phyloP scores from a whole-genome alignment of 2,329 filamentous ascomycete species.

The Claviceps paspali region DNA sequence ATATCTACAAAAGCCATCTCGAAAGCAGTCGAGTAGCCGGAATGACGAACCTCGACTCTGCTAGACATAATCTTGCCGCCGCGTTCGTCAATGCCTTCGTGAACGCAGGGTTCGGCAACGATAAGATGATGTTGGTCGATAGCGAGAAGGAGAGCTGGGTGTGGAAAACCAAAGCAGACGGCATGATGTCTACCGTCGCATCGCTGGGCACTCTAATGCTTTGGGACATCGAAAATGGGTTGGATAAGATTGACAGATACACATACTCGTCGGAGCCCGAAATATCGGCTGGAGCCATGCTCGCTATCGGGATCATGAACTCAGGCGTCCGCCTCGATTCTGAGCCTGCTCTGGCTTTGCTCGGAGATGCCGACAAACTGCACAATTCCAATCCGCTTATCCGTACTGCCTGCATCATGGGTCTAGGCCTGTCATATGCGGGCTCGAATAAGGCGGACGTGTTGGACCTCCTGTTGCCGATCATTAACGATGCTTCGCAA shows the following conservation, averaged over 20 bases:
- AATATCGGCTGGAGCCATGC: conserved; percentile 80
- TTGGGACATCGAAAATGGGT: conserved; percentile 83
- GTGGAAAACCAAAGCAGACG: conserved; percentile 98
- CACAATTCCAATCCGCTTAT: conserved; percentile 64
- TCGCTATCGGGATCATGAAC: conserved; percentile 92
- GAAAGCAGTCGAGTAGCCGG: conserved; percentile 89
- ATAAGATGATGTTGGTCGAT: conserved; percentile 94
- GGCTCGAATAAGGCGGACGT: conserved; percentile 85
- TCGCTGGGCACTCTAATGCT: conserved; percentile 82
- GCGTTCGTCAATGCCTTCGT: conserved; percentile 95
- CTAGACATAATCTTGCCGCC: conserved; percentile 86
- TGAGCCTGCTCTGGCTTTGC: conserved; percentile 75
- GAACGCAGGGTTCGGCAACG: conserved; percentile 86
- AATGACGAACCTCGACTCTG: conserved; percentile 88
- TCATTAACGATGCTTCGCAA: conserved; percentile 68
- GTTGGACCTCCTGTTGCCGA: conserved; percentile 70
- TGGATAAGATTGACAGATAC: conserved; percentile 91
- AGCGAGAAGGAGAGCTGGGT: conserved; percentile 88
- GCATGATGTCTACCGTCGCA: conserved; percentile 91
- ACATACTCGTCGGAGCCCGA: conserved; percentile 67
- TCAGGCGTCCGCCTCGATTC: conserved; percentile 80
- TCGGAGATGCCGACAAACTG: conserved; percentile 68
- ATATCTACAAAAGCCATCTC: conserved; percentile 98
- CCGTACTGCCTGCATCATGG: conserved; percentile 82
- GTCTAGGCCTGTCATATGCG: conserved; percentile 84